Evolutionary conservation across 352 stramenopile genomes (phyloP), one percentile per base, ranked within the genome.

Genomic region (Aphanomyces stellatus): DNA sequence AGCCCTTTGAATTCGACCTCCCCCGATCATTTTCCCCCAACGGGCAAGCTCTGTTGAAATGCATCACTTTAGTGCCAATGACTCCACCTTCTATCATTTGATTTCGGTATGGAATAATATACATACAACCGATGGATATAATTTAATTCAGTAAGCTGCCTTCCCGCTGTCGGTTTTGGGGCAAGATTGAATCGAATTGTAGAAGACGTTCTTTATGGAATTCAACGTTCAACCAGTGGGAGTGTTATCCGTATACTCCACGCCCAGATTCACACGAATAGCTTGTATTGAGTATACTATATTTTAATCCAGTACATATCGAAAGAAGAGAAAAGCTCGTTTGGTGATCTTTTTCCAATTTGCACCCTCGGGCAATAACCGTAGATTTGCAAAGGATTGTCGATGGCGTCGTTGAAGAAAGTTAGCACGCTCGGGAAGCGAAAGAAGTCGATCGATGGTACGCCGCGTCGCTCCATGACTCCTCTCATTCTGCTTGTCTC

Each of bases 361-460:
- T 57, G 49, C n/a, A 51, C n/a, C 25, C 25, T 57, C 28, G 19
- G 7, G 49, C 55, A 51, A 46, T 43, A 60, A 43, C 51, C 51
- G 51, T 31, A 60, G 13, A 60, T 43, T 60, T 15, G 28, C n/a
- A n/a, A n/a, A n/a, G n/a, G n/a, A n/a, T n/a, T n/a, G n/a, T n/a
- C 3, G 34, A 55, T 57, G 42, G 68, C 71, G 28, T 74, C 74
- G 62, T 87, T 91, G 80, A 89, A 87, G 74, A 88, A 88, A 67
- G 81, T 94, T 33, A 73, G 80, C 31, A 94, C 86, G 69, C 82
- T 94, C 37, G 86, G 84, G 74, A 94, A 94, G 77, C 84, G 86
- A 71, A 93, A 94, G 72, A 92, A 93, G 73, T 93, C 84, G 53
- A 81, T 93, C 48, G 86, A 94, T 57, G 85, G 85, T 92, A 71